Evolutionary conservation across 139 green algal species (phyloP), one percentile per base, ranked within the genome.

Genomic region (Chara braunii): DNA sequence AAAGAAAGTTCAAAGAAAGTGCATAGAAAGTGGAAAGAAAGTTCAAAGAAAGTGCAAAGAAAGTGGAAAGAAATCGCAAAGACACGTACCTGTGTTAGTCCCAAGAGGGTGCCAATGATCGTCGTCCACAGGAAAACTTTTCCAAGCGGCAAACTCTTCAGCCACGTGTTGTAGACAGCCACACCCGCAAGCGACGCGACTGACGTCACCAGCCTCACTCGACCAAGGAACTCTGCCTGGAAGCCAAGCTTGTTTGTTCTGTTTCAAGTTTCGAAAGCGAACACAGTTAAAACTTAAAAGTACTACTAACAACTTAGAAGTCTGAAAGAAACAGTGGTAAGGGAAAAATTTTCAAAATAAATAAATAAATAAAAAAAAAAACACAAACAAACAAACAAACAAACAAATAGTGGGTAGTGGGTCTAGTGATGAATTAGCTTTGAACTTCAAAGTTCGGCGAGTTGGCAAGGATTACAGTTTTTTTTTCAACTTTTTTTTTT

Each of bases 141-240:
- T 9, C 78, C 70, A 29, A 92, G 55, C 0, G 84, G 79, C 3
- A 85, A 70, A 6, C 78, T 28, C 40, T 94, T 91, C 24, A 95
- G 73, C 48, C 72, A 86, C 24, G 78, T 87, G 78, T 94, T 94
- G 67, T 86, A 82, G 45, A 82, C 3, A 2, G 51, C 81, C 28
- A 94, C 82, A 0, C 88, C 87, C 14, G 48, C 71, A 30, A 96
- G 79, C 2, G 68, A 77, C 2, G 92, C 87, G 4, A 95, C 42
- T 3, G 69, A 73, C 6, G 82, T 85, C 29, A 86, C 85, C 31
- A 99, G 80, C n/a, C 81, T 78, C 18, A 99, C 87, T 2, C 83
- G 68, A 0, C 92, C 92, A 24, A 99, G 78, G 63, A 97, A 96
- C 63, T 92, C 86, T 1, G 86, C 73, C 0, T 67, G 78, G 59